Conservation (phyloP, 352 stramenopile species). For the Globisporangium middletonii region DNA sequence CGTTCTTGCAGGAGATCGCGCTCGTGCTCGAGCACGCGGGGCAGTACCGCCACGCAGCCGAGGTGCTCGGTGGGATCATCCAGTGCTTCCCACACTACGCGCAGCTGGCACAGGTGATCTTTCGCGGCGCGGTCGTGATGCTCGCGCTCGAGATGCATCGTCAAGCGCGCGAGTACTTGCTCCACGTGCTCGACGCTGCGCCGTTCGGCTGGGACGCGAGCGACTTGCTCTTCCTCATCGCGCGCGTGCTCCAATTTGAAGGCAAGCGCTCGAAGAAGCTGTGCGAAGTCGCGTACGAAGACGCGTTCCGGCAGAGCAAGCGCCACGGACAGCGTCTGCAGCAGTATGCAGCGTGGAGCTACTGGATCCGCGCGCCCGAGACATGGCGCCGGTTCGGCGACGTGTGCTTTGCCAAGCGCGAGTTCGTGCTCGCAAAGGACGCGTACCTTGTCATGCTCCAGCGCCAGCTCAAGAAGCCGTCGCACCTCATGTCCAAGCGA, state of each 20-base stretch:
- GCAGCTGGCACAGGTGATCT: conserved; percentile 47
- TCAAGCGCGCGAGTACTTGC: conserved; percentile 61
- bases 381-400: conserved; percentile 55
- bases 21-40: conserved; percentile 35
- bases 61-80: conserved; percentile 54
- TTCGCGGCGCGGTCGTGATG: conserved; percentile 59
- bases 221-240: conserved; percentile 61
- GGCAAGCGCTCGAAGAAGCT: conserved; percentile 27
- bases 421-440: conserved; percentile 58
- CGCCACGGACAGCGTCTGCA: conserved; percentile 20
- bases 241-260: conserved; percentile 53
- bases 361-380: conserved; percentile 42
- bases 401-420: conserved; percentile 32
- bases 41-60: conserved; percentile 34
- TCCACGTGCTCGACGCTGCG: conserved; percentile 47
- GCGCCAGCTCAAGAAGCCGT: conserved; percentile 29
- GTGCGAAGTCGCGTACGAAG: conserved; percentile 59
- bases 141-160: conserved; percentile 49
- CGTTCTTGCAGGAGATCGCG: conserved; percentile 58
- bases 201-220: conserved; percentile 41
- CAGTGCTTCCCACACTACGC: conserved; percentile 51
- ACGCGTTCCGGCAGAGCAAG: conserved; percentile 33
- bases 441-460: conserved; percentile 57
- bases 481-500: conserved; percentile 16
- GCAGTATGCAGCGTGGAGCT: conserved; percentile 36